phyloP scores from a whole-genome alignment of 176 grass and related monocot genomes.

The Oryza glumipatula region DNA sequence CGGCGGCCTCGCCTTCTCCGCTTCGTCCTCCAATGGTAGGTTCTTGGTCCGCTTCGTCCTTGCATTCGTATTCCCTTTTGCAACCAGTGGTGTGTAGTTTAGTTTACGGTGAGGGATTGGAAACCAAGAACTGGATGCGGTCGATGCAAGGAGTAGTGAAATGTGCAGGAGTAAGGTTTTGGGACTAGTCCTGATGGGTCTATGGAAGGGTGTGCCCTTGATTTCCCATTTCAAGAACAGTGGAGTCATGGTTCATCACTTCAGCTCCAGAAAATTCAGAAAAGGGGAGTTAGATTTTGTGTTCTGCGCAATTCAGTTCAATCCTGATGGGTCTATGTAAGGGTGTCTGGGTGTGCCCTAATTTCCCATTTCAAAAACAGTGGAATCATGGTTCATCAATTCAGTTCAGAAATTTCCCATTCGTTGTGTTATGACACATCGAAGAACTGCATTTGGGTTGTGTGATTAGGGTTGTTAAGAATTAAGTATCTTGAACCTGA shows the following conservation, averaged over 20 bases:
- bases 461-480: neutral
- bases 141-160: neutral
- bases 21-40: conserved; percentile 49
- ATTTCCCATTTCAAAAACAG: no score
- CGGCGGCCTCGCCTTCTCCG: conserved; percentile 18
- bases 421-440: neutral
- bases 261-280: neutral
- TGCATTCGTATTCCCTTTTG: neutral
- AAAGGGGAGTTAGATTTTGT: neutral
- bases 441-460: neutral
- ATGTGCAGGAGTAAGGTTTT: neutral
- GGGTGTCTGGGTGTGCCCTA: no score
- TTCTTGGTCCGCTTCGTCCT: neutral
- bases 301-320: neutral
- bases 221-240: neutral
- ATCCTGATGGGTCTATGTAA: neutral
- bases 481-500: neutral
- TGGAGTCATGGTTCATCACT: neutral
- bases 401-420: neutral
- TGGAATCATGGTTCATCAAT: no score
- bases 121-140: neutral
- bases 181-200: neutral
- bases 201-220: neutral
- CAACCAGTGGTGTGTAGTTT: neutral
- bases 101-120: neutral